phyloP scores from a whole-genome alignment of 75 land plant species.

The Picea sitchensis region DNA sequence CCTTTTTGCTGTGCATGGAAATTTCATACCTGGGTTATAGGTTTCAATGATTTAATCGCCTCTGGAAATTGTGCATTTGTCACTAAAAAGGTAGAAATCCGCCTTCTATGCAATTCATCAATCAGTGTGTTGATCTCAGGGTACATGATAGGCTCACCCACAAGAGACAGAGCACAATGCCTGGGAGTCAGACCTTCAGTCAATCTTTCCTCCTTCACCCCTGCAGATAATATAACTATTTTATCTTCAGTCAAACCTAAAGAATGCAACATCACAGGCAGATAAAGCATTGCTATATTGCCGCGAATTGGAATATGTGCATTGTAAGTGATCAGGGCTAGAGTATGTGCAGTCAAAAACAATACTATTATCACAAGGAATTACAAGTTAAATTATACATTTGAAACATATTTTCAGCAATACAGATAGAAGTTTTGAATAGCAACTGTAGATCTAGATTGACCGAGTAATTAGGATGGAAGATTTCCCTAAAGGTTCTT shows the following conservation, averaged over 20 bases:
- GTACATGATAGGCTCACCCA: constrained; percentile 99
- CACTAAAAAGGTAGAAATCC: constrained; percentile 90
- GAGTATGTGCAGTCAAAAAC: neutral
- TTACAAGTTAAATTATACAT: neutral
- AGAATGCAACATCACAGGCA: neutral
- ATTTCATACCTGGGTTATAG: constrained; percentile 80
- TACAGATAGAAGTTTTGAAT: neutral
- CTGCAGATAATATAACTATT: constrained; percentile 22
- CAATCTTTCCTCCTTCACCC: constrained; percentile 79
- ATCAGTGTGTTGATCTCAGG: constrained; percentile 89
- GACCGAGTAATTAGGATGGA: too few species aligned
- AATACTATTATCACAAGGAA: neutral
- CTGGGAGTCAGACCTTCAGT: constrained; percentile 79
- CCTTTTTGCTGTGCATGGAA: neutral
- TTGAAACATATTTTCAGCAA: neutral
- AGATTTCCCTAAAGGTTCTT: too few species aligned
- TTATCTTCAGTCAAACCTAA: neutral
- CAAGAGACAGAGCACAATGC: constrained; percentile 96
- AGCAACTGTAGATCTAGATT: too few species aligned
- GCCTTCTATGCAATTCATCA: constrained; percentile 76
- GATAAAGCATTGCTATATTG: too few species aligned
- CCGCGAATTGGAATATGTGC: neutral
- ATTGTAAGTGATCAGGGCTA: neutral
- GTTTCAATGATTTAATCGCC: constrained; percentile 57
- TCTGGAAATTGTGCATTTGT: constrained; percentile 99